Percentiles rank a stretch among this genome's conserved stretches.
phyloP scores from a whole-genome alignment of 129 eudicot genomes.

The Calendula officinalis region DNA sequence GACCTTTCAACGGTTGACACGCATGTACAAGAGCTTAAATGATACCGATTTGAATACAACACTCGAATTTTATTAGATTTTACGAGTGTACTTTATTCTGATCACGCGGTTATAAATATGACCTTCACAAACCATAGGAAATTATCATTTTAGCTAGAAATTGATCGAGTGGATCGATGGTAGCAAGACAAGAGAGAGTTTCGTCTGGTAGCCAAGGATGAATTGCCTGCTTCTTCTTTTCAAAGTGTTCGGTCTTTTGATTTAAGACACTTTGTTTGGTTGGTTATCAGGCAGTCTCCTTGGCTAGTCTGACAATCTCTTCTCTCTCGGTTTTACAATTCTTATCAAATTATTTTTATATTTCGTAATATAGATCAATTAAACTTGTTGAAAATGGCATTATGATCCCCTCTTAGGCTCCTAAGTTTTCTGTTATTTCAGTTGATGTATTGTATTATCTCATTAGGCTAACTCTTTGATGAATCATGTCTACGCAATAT shows the following conservation, averaged over 20 bases:
- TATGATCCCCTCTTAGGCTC: too few relatives aligned
- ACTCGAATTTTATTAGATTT: slow-evolving; percentile 17
- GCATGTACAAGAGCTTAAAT: not conserved
- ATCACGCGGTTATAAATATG: slow-evolving; percentile 21
- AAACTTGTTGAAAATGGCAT: too few relatives aligned
- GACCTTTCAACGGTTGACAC: slow-evolving; percentile 15
- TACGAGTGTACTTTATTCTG: not conserved
- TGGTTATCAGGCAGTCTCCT: slow-evolving; percentile 50
- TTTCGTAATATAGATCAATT: not conserved
- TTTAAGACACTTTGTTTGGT: slow-evolving; percentile 13
- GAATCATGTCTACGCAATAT: too few relatives aligned
- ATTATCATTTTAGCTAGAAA: not conserved
- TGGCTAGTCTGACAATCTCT: slow-evolving; percentile 50
- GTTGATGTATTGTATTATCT: too few relatives aligned
- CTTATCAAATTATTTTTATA: too few relatives aligned
- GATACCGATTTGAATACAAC: slow-evolving; percentile 17
- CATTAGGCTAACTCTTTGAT: too few relatives aligned
- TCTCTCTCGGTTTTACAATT: slow-evolving; percentile 16
- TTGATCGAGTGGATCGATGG: slow-evolving; percentile 5
- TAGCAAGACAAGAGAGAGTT: slow-evolving; percentile 22
- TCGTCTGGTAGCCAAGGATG: slow-evolving; percentile 72
- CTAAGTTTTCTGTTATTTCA: too few relatives aligned
- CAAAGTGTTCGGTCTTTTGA: slow-evolving; percentile 10
- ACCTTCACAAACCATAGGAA: slow-evolving; percentile 13
- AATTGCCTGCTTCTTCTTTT: slow-evolving; percentile 50